Evolutionary conservation across 768 basidiomycete genomes (phyloP).

Genomic region (Leccinum truebloodii): DNA sequence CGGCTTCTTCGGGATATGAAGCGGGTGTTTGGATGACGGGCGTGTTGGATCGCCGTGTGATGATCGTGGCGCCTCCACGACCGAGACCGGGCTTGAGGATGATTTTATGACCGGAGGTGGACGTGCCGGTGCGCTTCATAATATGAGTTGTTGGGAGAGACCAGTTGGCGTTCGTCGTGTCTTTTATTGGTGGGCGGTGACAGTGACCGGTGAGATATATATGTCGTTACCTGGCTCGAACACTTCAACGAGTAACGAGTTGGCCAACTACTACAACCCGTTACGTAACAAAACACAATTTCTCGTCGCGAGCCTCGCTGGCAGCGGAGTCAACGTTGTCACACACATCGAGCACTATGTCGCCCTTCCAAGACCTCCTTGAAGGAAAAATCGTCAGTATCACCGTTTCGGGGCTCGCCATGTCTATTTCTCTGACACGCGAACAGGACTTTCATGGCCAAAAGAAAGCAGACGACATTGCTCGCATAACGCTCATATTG

Average conservation of each 20-base stretch:
- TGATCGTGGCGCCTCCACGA: slow-evolving; percentile 29
- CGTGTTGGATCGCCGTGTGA: slow-evolving; percentile 25
- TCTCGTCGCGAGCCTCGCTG: too few species aligned
- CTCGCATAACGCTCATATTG: slow-evolving; percentile 24
- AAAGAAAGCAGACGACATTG: slow-evolving; percentile 26
- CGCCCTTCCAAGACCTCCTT: slow-evolving; percentile 25
- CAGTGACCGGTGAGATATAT: too few species aligned
- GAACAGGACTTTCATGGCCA: slow-evolving; percentile 36
- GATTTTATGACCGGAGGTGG: slow-evolving; percentile 36
- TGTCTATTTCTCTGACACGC: slow-evolving; percentile 2
- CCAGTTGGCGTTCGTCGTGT: not conserved
- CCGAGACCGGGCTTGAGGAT: slow-evolving; percentile 42
- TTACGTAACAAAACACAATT: slow-evolving; percentile 19
- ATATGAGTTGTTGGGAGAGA: slow-evolving; percentile 7
- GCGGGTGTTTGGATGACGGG: slow-evolving; percentile 19
- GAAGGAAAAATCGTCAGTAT: slow-evolving; percentile 34
- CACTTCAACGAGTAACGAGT: not conserved
- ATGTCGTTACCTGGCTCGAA: too few species aligned
- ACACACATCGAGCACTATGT: slow-evolving; percentile 18
- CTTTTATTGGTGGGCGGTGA: not conserved
- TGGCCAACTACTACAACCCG: not conserved
- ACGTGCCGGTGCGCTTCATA: slow-evolving; percentile 27
- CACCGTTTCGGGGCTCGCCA: not conserved
- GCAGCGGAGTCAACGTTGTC: slow-evolving; percentile 1
- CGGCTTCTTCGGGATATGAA: slow-evolving; percentile 23